A percentile compares a stretch with the other conserved stretches of the same genome.
Conservation (phyloP, 1,284 basidiomycete genomes). For the Lignosus rhinocerotis region DNA sequence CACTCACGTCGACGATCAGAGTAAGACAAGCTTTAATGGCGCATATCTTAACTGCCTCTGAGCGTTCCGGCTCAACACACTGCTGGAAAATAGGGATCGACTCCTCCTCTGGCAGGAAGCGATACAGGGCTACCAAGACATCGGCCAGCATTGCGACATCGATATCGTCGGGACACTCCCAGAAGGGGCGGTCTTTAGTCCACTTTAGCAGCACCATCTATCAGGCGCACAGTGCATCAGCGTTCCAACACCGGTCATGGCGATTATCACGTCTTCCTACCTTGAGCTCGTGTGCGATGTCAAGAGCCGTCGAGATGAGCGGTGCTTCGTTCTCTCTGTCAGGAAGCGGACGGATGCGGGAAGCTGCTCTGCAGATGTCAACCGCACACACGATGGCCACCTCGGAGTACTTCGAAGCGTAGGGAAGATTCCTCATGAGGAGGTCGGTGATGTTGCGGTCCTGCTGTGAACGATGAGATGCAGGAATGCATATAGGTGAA, state of each 20-base stretch:
- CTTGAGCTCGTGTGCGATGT: slow-evolving; percentile 80
- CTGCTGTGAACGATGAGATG: slow-evolving; percentile 1
- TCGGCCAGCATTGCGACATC: slow-evolving; percentile 82
- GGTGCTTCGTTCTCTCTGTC: slow-evolving; percentile 59
- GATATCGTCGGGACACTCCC: slow-evolving; percentile 69
- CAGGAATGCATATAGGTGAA: neutral
- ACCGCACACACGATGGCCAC: slow-evolving; percentile 74
- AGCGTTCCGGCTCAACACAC: slow-evolving; percentile 73
- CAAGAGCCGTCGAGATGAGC: slow-evolving; percentile 67
- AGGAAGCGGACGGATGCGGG: slow-evolving; percentile 55
- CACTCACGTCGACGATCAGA: slow-evolving; percentile 38
- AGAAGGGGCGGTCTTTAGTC: slow-evolving; percentile 61
- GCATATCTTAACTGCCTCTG: slow-evolving; percentile 79
- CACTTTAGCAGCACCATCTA: slow-evolving; percentile 51
- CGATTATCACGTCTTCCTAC: slow-evolving; percentile 37
- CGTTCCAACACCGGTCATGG: neutral
- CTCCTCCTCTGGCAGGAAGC: slow-evolving; percentile 67
- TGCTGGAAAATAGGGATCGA: slow-evolving; percentile 57
- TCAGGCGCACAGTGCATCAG: neutral
- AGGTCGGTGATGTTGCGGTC: slow-evolving; percentile 56
- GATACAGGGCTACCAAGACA: slow-evolving; percentile 69
- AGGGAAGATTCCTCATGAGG: slow-evolving; percentile 51
- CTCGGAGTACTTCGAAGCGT: slow-evolving; percentile 57
- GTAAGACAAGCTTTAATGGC: slow-evolving; percentile 71
- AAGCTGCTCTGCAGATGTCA: slow-evolving; percentile 83